phyloP scores from a whole-genome alignment of 495 filamentous ascomycete species.

The Neurospora sp. region DNA sequence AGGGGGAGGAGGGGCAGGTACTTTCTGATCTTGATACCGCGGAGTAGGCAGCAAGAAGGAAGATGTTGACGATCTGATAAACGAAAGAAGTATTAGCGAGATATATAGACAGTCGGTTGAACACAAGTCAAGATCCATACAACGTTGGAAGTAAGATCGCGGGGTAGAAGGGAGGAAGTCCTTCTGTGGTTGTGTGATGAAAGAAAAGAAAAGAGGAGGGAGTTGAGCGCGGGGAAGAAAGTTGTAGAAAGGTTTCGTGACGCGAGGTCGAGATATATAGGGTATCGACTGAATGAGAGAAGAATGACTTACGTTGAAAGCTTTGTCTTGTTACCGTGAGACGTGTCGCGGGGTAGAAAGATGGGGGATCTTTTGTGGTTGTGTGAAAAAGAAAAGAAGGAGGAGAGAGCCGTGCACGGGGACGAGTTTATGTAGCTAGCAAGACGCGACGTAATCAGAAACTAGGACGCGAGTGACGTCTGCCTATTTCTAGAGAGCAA shows the following conservation, averaged over 20 bases:
- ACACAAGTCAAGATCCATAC: neutral
- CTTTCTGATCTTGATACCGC: too few relatives aligned
- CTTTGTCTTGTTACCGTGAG: neutral
- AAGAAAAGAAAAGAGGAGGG: neutral
- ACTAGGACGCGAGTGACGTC: neutral
- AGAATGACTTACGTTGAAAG: neutral
- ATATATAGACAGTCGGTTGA: neutral
- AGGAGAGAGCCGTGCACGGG: neutral
- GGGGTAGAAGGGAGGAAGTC: neutral
- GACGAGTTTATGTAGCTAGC: neutral
- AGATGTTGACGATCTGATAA: neutral
- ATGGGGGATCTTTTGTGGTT: neutral
- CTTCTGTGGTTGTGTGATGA: neutral
- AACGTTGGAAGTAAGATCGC: neutral
- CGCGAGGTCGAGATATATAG: neutral
- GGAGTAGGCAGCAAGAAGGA: neutral
- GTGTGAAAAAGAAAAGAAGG: neutral
- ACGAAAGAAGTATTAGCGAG: neutral
- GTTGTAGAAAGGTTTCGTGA: neutral
- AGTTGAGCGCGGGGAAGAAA: neutral
- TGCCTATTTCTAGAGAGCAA: neutral
- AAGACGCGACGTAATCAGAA: neutral
- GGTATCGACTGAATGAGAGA: neutral
- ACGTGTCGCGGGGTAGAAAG: neutral
- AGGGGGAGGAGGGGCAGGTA: too few relatives aligned